These are phyloP conservation scores for Hyaloscypha bicolor DNA, from an alignment of 495 filamentous ascomycete genomes.

Conservation along the genomic window DNA sequence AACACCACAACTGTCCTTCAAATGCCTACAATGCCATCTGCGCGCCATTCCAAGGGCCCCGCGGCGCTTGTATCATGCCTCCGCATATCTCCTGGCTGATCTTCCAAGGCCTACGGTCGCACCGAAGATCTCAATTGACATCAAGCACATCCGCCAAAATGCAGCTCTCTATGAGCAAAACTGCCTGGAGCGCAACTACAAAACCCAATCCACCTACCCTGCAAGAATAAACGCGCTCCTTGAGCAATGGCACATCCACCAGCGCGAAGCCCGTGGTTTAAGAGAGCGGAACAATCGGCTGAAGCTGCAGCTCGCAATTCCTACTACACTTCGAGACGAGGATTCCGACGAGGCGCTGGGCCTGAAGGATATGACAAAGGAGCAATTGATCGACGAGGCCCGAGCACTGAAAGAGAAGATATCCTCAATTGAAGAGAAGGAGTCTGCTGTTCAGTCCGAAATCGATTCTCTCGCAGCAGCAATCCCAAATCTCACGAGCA, in stretches of 20 bases:
- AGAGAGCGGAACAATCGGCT: constrained; percentile 61
- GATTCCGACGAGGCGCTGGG: constrained; percentile 39
- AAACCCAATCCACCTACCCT: constrained; percentile 63
- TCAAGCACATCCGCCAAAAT: constrained; percentile 88
- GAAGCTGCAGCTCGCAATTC: constrained; percentile 49
- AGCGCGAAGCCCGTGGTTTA: constrained; percentile 54
- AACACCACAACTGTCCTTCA: constrained; percentile 32
- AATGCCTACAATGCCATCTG: constrained; percentile 37
- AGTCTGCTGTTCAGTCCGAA: constrained; percentile 60
- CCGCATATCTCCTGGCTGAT: constrained; percentile 21
- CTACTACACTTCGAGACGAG: constrained; percentile 37
- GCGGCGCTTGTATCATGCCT: constrained; percentile 24
- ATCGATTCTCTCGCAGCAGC: constrained; percentile 75
- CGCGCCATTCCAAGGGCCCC: constrained; percentile 16
- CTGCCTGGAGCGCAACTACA: constrained; percentile 84
- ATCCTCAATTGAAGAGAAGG: constrained; percentile 57
- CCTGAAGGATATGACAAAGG: constrained; percentile 37
- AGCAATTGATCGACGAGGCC: constrained; percentile 64
- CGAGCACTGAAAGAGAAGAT: constrained; percentile 69
- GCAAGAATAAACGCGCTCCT: constrained; percentile 69
- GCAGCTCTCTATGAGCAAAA: constrained; percentile 77
- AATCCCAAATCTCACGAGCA: constrained; percentile 84
- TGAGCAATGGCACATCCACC: constrained; percentile 61
- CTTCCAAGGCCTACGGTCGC: constrained; percentile 64
- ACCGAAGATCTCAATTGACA: constrained; percentile 76